Conservation (phyloP, 805 yeast species). For the Candida hispaniensis region DNA sequence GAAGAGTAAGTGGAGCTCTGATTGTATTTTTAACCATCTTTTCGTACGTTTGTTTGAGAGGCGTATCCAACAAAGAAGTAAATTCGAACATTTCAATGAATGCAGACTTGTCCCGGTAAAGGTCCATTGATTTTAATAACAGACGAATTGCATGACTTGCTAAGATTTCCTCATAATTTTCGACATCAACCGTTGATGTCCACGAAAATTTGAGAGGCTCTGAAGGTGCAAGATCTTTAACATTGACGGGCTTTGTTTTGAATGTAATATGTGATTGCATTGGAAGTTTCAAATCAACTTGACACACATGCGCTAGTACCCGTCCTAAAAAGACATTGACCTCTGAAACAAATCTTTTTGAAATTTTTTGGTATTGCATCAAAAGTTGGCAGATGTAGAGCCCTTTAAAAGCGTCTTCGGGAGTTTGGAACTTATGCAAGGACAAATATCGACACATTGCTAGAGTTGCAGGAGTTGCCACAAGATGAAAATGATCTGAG, state of each 20-base stretch:
- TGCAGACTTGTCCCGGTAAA: conserved; percentile 50
- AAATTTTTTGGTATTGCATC: conserved; percentile 61
- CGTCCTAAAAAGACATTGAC: conserved; percentile 36
- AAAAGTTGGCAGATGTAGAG: conserved; percentile 55
- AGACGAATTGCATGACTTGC: conserved; percentile 9
- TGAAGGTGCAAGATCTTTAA: no score
- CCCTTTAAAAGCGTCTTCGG: conserved; percentile 45
- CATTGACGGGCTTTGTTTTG: no score
- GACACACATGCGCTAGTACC: no score
- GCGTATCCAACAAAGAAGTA: background rate
- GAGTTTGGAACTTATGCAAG: conserved; percentile 34
- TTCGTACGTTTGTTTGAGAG: conserved; percentile 33
- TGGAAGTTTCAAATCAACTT: no score
- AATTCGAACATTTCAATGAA: conserved; percentile 43
- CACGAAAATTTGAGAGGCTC: no score
- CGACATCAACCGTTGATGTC: no score
- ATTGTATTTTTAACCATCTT: conserved; percentile 40
- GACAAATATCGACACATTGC: conserved; percentile 62
- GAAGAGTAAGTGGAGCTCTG: conserved; percentile 66
- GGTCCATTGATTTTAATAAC: conserved; percentile 8
- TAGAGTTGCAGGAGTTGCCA: conserved; percentile 73
- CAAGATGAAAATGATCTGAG: conserved; percentile 89
- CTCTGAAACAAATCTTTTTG: conserved; percentile 81
- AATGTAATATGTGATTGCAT: no score
- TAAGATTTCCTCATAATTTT: no score